These are phyloP conservation scores for Fraxinus ornus DNA, from an alignment of 305 asterid species.

Conservation along the genomic window DNA sequence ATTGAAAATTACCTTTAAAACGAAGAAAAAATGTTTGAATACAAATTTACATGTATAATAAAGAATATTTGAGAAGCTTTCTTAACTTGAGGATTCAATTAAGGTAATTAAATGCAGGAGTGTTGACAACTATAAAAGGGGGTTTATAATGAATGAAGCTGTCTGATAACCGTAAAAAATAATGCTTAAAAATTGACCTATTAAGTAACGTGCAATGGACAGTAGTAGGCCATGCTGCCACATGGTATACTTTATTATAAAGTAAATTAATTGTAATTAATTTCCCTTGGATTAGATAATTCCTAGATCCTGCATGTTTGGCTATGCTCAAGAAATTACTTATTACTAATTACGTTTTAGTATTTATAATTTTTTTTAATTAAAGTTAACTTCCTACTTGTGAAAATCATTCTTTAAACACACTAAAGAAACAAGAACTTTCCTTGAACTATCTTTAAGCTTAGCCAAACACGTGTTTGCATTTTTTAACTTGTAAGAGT, in stretches of 20 bases:
- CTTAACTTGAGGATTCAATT: slow-evolving; percentile 4
- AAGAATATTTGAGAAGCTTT: background rate
- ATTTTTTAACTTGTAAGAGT: too few species aligned
- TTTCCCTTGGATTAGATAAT: background rate
- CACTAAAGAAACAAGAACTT: too few species aligned
- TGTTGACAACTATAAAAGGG: background rate
- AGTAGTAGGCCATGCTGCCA: background rate
- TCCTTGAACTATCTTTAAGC: too few species aligned
- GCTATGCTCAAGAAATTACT: background rate
- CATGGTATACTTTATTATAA: slow-evolving; percentile 9
- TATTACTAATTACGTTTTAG: too few species aligned
- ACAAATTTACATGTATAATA: too few species aligned
- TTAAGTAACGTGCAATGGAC: background rate
- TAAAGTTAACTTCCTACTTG: too few species aligned
- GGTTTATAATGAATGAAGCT: background rate
- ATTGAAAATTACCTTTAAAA: too few species aligned
- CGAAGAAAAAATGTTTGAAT: too few species aligned
- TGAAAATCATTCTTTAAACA: too few species aligned
- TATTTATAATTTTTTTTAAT: too few species aligned
- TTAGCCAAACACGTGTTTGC: too few species aligned
- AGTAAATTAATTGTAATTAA: background rate
- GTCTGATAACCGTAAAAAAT: background rate
- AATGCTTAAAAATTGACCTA: background rate
- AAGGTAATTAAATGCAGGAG: background rate
- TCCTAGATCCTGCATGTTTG: slow-evolving; percentile 9